Evolutionary conservation across 352 stramenopile genomes (phyloP), one percentile per base, ranked within the genome.

Genomic region (Phytophthora foliorum): DNA sequence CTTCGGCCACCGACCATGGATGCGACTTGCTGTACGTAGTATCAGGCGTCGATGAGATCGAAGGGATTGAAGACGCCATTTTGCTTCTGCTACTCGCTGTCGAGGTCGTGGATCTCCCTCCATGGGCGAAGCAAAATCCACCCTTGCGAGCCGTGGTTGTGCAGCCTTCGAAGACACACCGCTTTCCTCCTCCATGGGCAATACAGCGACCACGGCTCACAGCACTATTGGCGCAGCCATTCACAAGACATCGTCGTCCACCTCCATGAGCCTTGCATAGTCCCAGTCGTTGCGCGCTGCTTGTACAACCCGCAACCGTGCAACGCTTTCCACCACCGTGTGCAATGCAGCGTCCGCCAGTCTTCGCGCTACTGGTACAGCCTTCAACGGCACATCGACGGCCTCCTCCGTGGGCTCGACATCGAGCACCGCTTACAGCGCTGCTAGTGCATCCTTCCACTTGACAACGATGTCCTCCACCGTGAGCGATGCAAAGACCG

Each of bases 201-300:
- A 96, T 96, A 60, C 89, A 96, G 67, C 90, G 89, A 59, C 87
- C 84, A 31, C 87, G 84, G 75, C 84, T 93, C 25, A 95, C 87
- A n/a, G 87, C 86, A 58, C 86, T 94, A 56, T 95, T 94, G 36
- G 54, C 58, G 54, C 90, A 97, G 14, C 54, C 72, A 10, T 82
- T 67, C 11, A 88, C 72, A n/a, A 66, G 69, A 53, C 90, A 97
- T 52, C 91, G 87, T 32, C 88, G 77, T 21, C 90, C 90, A 25
- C 90, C 90, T 32, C 90, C 90, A 67, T 97, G 90, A 44, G 88
- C 84, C 61, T 96, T 96, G 54, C 89, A 96, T 19, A 94, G 73
- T 27, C 89, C 89, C 55, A 95, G 85, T 36, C 89, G 84, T 56
- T 96, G 87, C 0, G 87, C 89, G 39, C 89, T 95, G 72, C 84